Percentiles rank a stretch among this genome's conserved stretches.
These are phyloP conservation scores for Nannochloris sp. DNA, from an alignment of 139 green algal species.

Conservation along the genomic window DNA sequence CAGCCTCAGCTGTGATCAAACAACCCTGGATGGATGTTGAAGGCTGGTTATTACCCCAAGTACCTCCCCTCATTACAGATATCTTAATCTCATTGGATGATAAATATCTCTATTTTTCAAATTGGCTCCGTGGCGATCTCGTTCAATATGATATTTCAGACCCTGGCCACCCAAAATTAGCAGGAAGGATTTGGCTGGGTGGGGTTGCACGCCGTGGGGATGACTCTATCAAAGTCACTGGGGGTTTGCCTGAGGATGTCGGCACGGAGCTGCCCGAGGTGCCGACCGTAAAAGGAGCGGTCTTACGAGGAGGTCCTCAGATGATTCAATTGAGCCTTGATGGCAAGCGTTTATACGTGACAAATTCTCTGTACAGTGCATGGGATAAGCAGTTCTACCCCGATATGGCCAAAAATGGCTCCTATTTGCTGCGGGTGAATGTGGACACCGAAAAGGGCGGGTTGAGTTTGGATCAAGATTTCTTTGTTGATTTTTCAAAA, in stretches of 20 bases:
- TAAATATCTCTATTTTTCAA: conserved; percentile 66
- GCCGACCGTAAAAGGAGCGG: conserved; percentile 44
- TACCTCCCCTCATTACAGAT: conserved; percentile 80
- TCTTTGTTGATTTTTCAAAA: conserved; percentile 55
- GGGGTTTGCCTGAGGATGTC: conserved; percentile 49
- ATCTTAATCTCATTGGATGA: conserved; percentile 80
- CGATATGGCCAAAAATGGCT: conserved; percentile 48
- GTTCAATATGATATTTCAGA: conserved; percentile 77
- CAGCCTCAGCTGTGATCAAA: conserved; percentile 19
- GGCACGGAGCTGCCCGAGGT: conserved; percentile 30
- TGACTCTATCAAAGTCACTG: conserved; percentile 47
- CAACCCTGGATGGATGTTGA: conserved; percentile 59
- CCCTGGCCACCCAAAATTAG: conserved; percentile 50
- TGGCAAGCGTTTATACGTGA: conserved; percentile 74
- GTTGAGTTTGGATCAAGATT: conserved; percentile 52
- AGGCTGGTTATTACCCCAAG: conserved; percentile 69
- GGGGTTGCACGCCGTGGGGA: conserved; percentile 51
- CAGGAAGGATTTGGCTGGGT: conserved; percentile 63
- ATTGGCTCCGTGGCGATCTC: conserved; percentile 63
- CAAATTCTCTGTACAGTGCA: conserved; percentile 56
- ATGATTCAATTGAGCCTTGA: conserved; percentile 82
- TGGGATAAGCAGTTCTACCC: conserved; percentile 86
- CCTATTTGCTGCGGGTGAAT: conserved; percentile 60
- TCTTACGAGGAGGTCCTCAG: conserved; percentile 72
- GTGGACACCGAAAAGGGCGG: conserved; percentile 65